phyloP scores from a whole-genome alignment of 1,284 basidiomycete genomes.

The Agaricales sp. region DNA sequence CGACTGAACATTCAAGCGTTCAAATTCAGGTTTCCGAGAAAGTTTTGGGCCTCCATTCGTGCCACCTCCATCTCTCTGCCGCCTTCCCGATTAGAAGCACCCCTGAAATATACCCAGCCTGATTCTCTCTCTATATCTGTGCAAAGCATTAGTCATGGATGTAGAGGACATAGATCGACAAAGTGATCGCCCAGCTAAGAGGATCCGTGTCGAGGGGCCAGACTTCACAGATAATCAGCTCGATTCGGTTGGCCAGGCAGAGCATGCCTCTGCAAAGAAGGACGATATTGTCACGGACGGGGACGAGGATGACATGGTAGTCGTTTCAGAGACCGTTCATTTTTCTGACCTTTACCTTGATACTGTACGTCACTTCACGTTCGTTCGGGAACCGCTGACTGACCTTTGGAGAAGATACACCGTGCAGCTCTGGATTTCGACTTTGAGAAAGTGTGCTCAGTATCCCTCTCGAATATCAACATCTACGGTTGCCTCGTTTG shows the following conservation, averaged over 20 bases:
- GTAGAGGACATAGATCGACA: no score
- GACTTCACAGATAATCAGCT: conserved; percentile 7
- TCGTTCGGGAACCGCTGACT: conserved; percentile 4
- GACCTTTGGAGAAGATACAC: conserved; percentile 56
- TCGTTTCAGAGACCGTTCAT: conserved; percentile 34
- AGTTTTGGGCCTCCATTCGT: no score
- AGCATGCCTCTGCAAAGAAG: conserved; percentile 10
- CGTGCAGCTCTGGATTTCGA: conserved; percentile 91
- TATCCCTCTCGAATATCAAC: conserved; percentile 93
- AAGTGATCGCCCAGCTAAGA: conserved; percentile 9
- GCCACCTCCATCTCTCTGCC: no score
- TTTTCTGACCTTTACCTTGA: conserved; percentile 92
- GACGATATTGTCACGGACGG: conserved; percentile 35
- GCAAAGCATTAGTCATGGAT: no score
- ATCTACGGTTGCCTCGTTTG: conserved; percentile 97
- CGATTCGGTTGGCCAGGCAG: conserved; percentile 22
- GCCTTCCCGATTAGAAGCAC: no score
- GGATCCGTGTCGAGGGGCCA: conserved; percentile 2
- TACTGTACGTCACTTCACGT: conserved; percentile 49
- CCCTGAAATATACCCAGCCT: no score
- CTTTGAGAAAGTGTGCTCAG: conserved; percentile 98
- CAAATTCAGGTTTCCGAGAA: no score
- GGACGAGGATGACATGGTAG: conserved; percentile 34
- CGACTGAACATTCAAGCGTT: no score
- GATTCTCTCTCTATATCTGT: no score